Base-by-base conservation (phyloP, 352 stramenopile species). In the Pythium phragmiticola region DNA sequence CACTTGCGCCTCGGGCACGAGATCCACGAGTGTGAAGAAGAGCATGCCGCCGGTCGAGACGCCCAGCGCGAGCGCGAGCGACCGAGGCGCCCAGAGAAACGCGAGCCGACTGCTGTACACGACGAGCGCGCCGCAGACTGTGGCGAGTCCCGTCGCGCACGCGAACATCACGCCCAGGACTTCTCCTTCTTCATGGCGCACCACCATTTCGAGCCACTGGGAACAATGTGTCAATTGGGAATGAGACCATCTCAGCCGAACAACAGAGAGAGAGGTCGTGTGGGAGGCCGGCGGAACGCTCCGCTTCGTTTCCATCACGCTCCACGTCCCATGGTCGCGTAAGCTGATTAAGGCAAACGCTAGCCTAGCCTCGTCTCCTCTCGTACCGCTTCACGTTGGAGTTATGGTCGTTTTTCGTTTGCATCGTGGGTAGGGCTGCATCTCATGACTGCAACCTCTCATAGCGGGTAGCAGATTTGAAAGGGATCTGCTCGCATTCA, bases 401-500 rank as follows among this genome's bases (percentile, higher is more conserved):
- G 39, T 60, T 39, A 28, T 60, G 53, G 36, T 60, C 52, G 1
- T 37, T 36, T 23, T 33, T 39, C 19, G 43, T 23, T 7, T 8
- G 5, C 26, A 26, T 30, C 2, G 53, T 16, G 46, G 39, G 2
- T 69, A 63, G 63, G 63, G 63, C 64, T 69, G 63, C 54, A 64
- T 41, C 16, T 53, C 30, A 13, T 49, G 4, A 23, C 34, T 58
- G 19, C 4, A 36, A 11, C 62, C 63, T 56, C 1, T 47, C 4
- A n/a, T 34, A 57, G 49, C 23, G n/a, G 42, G 47, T 62, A 70
- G 58, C 57, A 21, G 2, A 21, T 59, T 41, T 0, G 14, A 62
- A 56, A 42, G 63, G 63, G 63, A 70, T 55, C 63, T 59, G 14
- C 37, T 69, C 62, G 48, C 62, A 63, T 69, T 69, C 62, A 60